These are phyloP conservation scores for Alternaria incomplexa DNA, from an alignment of 2,329 filamentous ascomycete genomes.

Conservation along the genomic window DNA sequence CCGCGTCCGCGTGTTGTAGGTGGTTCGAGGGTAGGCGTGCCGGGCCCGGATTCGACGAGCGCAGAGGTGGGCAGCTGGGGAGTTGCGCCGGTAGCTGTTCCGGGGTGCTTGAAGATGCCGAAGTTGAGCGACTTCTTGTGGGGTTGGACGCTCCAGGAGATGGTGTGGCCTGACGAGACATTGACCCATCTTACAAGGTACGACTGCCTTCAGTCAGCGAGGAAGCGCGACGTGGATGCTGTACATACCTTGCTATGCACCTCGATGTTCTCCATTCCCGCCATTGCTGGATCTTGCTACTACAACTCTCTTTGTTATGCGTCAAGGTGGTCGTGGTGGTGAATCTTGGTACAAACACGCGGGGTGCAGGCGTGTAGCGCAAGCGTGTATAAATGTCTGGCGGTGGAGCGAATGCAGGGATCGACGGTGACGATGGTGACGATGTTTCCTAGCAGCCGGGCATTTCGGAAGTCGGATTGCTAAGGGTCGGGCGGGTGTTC, in stretches of 20 bases:
- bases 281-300: slow-evolving; percentile 63
- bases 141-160: slow-evolving; percentile 97
- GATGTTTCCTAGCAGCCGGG: neutral
- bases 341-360: neutral
- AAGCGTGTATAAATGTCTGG: slow-evolving; percentile 1
- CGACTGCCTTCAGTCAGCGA: slow-evolving; percentile 64
- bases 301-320: neutral
- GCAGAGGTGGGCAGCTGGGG: slow-evolving; percentile 46
- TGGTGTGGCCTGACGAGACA: slow-evolving; percentile 86
- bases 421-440: neutral
- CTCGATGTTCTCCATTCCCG: slow-evolving; percentile 94
- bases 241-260: slow-evolving; percentile 89
- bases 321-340: neutral
- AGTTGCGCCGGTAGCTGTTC: slow-evolving; percentile 63
- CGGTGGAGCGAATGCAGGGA: slow-evolving; percentile 4
- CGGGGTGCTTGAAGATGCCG: slow-evolving; percentile 96
- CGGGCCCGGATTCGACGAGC: slow-evolving; percentile 36
- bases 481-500: neutral
- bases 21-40: slow-evolving; percentile 59
- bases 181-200: slow-evolving; percentile 98
- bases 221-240: neutral
- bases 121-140: slow-evolving; percentile 99
- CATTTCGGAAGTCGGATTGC: slow-evolving; percentile 3
- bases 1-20: slow-evolving; percentile 59
- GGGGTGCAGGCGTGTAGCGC: slow-evolving; percentile 10